These are phyloP conservation scores for Solanum neorickii DNA, from an alignment of 257 asterid genomes.

Conservation along the genomic window DNA sequence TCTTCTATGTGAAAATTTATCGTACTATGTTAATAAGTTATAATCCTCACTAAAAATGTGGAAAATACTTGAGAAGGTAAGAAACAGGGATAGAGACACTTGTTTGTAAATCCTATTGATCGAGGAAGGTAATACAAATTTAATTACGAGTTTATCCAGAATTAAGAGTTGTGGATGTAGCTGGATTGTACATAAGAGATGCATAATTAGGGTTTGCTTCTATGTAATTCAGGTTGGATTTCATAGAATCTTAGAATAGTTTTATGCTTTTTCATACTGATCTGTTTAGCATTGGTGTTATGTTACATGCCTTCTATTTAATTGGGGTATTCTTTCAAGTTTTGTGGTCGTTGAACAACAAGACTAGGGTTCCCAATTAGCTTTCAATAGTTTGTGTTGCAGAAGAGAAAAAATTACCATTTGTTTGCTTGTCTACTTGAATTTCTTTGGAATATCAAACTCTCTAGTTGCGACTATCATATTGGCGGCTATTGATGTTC, in stretches of 20 bases:
- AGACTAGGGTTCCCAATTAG: neutral
- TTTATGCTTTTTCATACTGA: neutral
- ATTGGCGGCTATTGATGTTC: neutral
- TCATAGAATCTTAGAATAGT: neutral
- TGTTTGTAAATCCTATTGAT: neutral
- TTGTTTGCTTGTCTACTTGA: neutral
- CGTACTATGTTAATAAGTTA: neutral
- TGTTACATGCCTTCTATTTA: neutral
- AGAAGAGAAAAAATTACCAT: neutral
- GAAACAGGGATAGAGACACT: neutral
- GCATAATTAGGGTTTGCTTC: neutral
- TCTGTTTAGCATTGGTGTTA: neutral
- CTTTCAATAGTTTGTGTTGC: neutral
- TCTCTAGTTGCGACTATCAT: neutral
- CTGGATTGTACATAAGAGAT: neutral
- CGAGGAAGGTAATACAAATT: neutral
- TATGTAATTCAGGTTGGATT: neutral
- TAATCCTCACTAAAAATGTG: neutral
- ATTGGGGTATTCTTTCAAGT: neutral
- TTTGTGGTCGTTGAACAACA: neutral
- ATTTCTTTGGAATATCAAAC: neutral
- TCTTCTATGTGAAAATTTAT: neutral
- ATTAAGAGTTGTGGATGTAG: neutral
- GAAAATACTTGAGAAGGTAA: neutral
- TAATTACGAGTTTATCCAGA: neutral